These are phyloP conservation scores for Metschnikowia shivogae DNA, from an alignment of 805 yeast species.

Conservation along the genomic window DNA sequence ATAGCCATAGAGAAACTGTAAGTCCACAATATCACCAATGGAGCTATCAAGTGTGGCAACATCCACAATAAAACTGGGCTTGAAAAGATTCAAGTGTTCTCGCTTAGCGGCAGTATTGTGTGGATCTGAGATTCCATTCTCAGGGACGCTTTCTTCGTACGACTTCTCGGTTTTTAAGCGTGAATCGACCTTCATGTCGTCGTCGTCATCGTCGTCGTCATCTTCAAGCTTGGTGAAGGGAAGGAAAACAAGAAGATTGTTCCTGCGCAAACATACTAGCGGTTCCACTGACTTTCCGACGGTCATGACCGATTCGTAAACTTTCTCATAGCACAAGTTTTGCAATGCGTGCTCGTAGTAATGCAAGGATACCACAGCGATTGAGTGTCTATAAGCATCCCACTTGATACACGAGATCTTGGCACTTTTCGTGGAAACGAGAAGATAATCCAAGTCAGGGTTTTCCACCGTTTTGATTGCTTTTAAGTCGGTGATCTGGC, in stretches of 20 bases:
- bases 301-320: slow-evolving; percentile 42
- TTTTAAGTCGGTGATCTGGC: slow-evolving; percentile 57
- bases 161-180: slow-evolving; percentile 3
- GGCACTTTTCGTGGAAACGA: slow-evolving; percentile 67
- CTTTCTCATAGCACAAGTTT: slow-evolving; percentile 42
- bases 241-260: slow-evolving; percentile 66
- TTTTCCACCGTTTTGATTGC: slow-evolving; percentile 45
- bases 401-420: slow-evolving; percentile 74
- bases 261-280: slow-evolving; percentile 55
- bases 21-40: slow-evolving; percentile 63
- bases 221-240: slow-evolving; percentile 53
- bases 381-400: slow-evolving; percentile 48
- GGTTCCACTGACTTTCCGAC: slow-evolving; percentile 56
- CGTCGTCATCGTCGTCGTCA: slow-evolving; percentile 40
- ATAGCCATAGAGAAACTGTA: slow-evolving; percentile 68
- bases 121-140: neutral
- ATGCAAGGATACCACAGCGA: slow-evolving; percentile 79
- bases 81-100: slow-evolving; percentile 27
- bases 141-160: neutral
- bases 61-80: slow-evolving; percentile 56
- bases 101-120: neutral
- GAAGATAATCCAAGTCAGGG: slow-evolving; percentile 52
- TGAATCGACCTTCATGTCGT: slow-evolving; percentile 16
- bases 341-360: slow-evolving; percentile 73
- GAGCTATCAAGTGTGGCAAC: slow-evolving; percentile 54